A percentile compares a stretch with the other conserved stretches of the same genome.
phyloP scores from a whole-genome alignment of 2,329 filamentous ascomycete genomes.

The Talaromyces piceae region DNA sequence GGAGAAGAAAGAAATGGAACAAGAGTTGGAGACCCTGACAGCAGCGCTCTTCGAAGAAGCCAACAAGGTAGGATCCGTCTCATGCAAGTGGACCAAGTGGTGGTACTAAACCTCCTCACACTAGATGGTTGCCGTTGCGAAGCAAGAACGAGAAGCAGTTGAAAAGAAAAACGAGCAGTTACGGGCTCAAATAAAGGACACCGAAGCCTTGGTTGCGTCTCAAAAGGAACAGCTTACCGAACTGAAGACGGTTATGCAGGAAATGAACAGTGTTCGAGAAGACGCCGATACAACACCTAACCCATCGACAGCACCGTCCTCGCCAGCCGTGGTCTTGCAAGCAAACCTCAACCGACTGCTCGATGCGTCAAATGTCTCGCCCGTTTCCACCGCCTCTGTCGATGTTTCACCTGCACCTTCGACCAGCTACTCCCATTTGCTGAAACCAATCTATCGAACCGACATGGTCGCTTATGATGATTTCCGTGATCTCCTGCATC shows the following conservation, averaged over 20 bases:
- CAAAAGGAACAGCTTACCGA: slow-evolving; percentile 90
- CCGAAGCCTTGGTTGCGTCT: slow-evolving; percentile 73
- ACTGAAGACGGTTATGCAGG: slow-evolving; percentile 86
- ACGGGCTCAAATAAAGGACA: slow-evolving; percentile 75
- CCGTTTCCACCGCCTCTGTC: slow-evolving; percentile 40
- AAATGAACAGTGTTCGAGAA: slow-evolving; percentile 64
- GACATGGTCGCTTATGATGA: slow-evolving; percentile 78
- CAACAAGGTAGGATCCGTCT: slow-evolving; percentile 56
- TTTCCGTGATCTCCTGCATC: slow-evolving; percentile 68
- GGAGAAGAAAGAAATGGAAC: slow-evolving; percentile 83
- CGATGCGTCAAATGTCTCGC: slow-evolving; percentile 52
- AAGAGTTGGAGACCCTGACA: slow-evolving; percentile 83
- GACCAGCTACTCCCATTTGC: slow-evolving; percentile 70
- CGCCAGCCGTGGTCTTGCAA: slow-evolving; percentile 57
- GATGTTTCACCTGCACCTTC: slow-evolving; percentile 56
- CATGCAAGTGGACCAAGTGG: neutral
- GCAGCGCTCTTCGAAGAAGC: slow-evolving; percentile 95
- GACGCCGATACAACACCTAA: slow-evolving; percentile 64
- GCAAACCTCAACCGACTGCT: slow-evolving; percentile 46
- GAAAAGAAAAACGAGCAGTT: slow-evolving; percentile 84
- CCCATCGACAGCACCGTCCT: slow-evolving; percentile 63
- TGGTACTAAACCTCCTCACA: slow-evolving; percentile 13
- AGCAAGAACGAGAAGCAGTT: slow-evolving; percentile 72
- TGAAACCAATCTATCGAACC: slow-evolving; percentile 74
- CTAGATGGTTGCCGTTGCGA: slow-evolving; percentile 90